A percentile compares a stretch with the other conserved stretches of the same genome.
These are phyloP conservation scores for Thoreauomyces humboldtii DNA, from an alignment of 192 early-diverging fungal species.

Conservation along the genomic window DNA sequence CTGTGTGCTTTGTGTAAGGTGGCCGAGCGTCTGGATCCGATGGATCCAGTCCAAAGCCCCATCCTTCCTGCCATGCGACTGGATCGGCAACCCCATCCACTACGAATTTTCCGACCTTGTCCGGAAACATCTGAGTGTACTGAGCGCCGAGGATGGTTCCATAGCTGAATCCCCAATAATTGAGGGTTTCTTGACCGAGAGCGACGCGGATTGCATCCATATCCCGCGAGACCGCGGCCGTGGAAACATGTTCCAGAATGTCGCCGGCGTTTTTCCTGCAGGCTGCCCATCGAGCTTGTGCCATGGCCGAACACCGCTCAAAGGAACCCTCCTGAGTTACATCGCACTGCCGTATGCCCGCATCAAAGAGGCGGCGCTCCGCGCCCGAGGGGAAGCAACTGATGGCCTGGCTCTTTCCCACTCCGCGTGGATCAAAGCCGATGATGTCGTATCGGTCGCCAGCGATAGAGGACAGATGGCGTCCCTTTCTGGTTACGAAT, in stretches of 20 bases:
- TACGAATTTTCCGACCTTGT: conserved; percentile 39
- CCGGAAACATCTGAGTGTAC: conserved; percentile 50
- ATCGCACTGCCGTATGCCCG: too few relatives aligned
- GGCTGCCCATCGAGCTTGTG: too few relatives aligned
- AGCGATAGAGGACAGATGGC: conserved; percentile 7
- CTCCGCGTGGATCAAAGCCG: conserved; percentile 44
- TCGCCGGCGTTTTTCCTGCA: conserved; percentile 28
- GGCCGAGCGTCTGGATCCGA: too few relatives aligned
- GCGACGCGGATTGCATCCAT: conserved; percentile 40
- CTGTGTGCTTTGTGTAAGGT: too few relatives aligned
- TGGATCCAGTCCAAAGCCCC: too few relatives aligned
- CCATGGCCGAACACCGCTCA: neutral
- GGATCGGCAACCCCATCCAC: conserved; percentile 45
- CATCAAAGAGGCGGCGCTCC: conserved; percentile 3
- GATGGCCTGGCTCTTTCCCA: conserved; percentile 28
- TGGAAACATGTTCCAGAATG: conserved; percentile 37
- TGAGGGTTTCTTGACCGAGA: conserved; percentile 27
- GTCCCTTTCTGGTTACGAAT: conserved; percentile 7
- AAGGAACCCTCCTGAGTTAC: neutral
- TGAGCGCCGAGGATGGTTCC: conserved; percentile 41
- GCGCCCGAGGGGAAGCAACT: conserved; percentile 12
- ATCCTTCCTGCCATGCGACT: neutral
- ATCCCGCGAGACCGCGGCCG: conserved; percentile 38
- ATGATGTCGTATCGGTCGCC: conserved; percentile 39
- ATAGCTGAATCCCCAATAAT: conserved; percentile 46